Percentiles rank a stretch among this genome's conserved stretches.
These are phyloP conservation scores for Aphanomyces stellatus DNA, from an alignment of 352 stramenopile species.

Conservation along the genomic window DNA sequence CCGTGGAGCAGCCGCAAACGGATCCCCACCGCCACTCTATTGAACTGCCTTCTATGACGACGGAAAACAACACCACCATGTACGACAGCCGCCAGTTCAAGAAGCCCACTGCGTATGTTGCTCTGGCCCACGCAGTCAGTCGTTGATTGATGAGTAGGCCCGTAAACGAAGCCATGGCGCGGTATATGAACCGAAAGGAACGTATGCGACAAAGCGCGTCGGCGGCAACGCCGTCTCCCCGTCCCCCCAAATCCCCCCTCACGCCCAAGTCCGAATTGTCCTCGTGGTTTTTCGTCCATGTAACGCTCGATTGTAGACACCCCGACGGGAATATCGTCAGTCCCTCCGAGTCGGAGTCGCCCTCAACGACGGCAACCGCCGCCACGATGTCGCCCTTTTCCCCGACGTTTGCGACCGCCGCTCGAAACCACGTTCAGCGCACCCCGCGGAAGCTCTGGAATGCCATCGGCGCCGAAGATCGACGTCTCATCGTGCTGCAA, in stretches of 20 bases:
- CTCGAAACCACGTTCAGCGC: background rate
- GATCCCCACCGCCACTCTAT: no score
- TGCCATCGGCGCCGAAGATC: constrained; percentile 61
- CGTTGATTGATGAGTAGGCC: background rate
- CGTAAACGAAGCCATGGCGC: background rate
- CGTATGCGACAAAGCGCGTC: background rate
- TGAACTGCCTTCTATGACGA: no score
- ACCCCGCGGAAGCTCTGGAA: constrained; percentile 71
- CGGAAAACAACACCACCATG: background rate
- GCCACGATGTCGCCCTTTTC: background rate
- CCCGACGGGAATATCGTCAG: no score
- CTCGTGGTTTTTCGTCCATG: no score
- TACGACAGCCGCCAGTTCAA: constrained; percentile 1
- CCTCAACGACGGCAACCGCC: background rate
- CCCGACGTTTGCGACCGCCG: background rate
- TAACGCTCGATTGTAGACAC: no score
- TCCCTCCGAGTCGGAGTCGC: background rate
- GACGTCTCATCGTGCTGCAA: constrained; percentile 55
- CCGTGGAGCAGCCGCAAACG: no score
- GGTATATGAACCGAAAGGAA: background rate
- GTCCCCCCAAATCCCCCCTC: no score
- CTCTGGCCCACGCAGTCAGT: no score
- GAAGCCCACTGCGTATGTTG: background rate
- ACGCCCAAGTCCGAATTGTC: no score
- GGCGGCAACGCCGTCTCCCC: no score